phyloP scores from a whole-genome alignment of 148 eudicot genomes.

The Beta vulgaris region DNA sequence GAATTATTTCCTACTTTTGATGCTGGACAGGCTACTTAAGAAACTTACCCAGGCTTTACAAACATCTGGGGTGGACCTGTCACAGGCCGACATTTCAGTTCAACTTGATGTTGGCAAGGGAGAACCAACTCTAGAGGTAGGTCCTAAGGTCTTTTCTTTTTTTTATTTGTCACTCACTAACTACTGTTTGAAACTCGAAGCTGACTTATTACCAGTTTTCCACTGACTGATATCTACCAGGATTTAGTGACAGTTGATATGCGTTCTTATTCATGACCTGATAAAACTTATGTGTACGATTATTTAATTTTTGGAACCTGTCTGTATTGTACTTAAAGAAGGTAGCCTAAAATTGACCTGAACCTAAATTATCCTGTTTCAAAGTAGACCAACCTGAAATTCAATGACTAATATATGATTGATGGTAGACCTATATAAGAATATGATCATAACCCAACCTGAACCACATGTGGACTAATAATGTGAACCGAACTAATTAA shows the following conservation, averaged over 20 bases:
- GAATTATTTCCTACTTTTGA: constrained; percentile 5
- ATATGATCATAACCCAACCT: too few species aligned
- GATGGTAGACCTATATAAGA: not conserved
- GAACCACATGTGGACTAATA: too few species aligned
- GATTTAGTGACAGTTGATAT: not conserved
- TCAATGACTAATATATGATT: not conserved
- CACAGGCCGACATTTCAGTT: constrained; percentile 78
- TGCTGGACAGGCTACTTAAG: constrained; percentile 59
- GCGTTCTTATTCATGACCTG: not conserved
- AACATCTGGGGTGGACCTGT: constrained; percentile 87
- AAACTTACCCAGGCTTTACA: constrained; percentile 63
- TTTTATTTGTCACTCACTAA: not conserved
- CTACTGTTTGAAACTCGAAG: not conserved
- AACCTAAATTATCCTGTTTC: too few species aligned
- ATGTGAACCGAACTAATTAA: too few species aligned
- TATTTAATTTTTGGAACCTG: not conserved
- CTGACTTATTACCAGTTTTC: not conserved
- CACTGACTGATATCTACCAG: not conserved
- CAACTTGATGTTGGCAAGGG: constrained; percentile 72
- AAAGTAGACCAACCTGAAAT: not conserved
- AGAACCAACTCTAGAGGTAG: constrained; percentile 38
- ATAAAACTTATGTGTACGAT: not conserved
- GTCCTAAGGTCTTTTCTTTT: not conserved
- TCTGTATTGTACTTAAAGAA: not conserved
- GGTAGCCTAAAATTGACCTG: not conserved